Evolutionary conservation across 2,329 filamentous ascomycete species (phyloP), one percentile per base, ranked within the genome.

Genomic region (Exophiala mesophila): DNA sequence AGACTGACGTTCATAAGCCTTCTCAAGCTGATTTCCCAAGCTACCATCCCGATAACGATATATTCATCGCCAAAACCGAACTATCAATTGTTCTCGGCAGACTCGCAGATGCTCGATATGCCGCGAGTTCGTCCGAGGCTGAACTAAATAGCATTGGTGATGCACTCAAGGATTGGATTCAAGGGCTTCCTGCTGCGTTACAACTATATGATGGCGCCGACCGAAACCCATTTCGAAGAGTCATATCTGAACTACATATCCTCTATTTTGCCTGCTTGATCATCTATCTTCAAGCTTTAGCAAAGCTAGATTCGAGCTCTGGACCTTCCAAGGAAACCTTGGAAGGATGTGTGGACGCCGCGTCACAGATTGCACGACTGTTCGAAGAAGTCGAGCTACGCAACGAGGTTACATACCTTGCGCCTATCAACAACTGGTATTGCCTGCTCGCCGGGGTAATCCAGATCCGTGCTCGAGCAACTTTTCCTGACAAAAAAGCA

Each of bases 41-140:
- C 23, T 21, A 36, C 28, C 37, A 41, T 37, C 32, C 37, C 19
- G 43, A 45, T 26, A 45, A 41, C 32, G 36, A 41, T 38, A 41
- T 45, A 37, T 45, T 45, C 43, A 41, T 45, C 26, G 31, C 39
- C 30, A 45, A 32, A 20, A 45, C 43, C 31, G 39, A 92, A 98
- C 67, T 98, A 97, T 57, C 92, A 83, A 65, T 98, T 92, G 66
- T 98, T 92, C 54, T 84, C 80, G 37, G 37, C 29, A 31, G 26
- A 38, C 43, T 45, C 26, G 43, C 21, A 8, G 37, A 45, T 10
- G 43, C 21, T 21, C 37, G 37, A 41, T 41, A 41, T 24, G 30
- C 32, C 36, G 36, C 43, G 16, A 41, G 23, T 24, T 33, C 36
- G 30, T 23, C 13, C 36, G 23, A 44, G 12, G 29, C n/a, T 28